phyloP scores from a whole-genome alignment of 78 protist genomes.

The Guillardia theta region DNA sequence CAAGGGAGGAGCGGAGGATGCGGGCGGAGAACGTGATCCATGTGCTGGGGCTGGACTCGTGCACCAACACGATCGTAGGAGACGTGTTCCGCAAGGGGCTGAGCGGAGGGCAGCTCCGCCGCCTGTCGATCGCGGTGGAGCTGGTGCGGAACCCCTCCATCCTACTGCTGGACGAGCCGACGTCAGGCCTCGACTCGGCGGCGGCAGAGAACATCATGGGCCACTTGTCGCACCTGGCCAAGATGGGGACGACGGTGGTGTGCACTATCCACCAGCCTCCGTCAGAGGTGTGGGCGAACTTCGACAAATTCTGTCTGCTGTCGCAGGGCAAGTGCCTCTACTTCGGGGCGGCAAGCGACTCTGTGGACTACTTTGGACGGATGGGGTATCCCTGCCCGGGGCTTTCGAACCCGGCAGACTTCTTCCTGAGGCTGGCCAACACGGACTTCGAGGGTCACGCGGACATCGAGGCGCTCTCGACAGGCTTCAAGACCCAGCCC shows the following conservation, averaged over 20 bases:
- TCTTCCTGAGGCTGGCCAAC: background rate
- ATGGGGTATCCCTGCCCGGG: background rate
- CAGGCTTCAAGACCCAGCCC: no score
- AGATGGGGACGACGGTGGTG: background rate
- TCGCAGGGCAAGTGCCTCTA: background rate
- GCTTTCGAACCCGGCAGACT: background rate
- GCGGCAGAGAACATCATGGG: background rate
- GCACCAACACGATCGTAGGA: background rate
- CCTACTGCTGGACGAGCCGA: background rate
- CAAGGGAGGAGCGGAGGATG: background rate
- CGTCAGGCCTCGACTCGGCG: background rate
- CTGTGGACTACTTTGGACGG: background rate
- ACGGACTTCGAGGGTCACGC: background rate
- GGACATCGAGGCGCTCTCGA: no score
- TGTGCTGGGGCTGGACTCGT: background rate
- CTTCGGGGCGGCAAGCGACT: background rate
- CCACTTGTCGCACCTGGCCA: background rate
- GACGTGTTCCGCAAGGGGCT: background rate
- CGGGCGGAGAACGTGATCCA: background rate
- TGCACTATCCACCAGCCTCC: background rate
- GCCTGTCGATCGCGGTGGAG: background rate
- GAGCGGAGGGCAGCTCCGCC: background rate
- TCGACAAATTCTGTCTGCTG: background rate
- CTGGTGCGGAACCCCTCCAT: background rate
- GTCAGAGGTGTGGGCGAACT: background rate